Evolutionary conservation across 306 rosid genomes (phyloP), one percentile per base, ranked within the genome.

Genomic region (Malus sieversii): DNA sequence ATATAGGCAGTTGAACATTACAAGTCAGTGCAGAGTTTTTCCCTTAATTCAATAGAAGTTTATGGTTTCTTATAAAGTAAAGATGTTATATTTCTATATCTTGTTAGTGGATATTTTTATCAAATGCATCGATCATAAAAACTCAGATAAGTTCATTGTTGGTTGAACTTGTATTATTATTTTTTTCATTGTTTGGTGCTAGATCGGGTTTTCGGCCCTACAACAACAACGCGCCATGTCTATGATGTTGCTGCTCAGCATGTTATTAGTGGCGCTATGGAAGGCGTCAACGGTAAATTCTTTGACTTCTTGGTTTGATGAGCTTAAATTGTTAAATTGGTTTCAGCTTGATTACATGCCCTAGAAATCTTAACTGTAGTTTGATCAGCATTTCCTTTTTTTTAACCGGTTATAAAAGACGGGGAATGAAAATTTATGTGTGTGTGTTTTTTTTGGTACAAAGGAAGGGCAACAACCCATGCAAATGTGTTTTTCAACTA

Each of bases 191-290:
- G 45, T 62, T 35, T 84, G 76, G 66, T 78, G 77, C 82, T 82
- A 96, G 99, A 96, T 78, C 87, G 92, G 70, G 98, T 96, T 70
- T 96, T 96, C 75, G 99, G 99, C 77, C 99, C 99, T 65, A 90
- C 98, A 32, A 96, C 99, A 71, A 96, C 99, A 65, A 96, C 99
- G 14, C 92, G 97, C 23, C 98, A 96, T 75, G 99, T 96, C 79
- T 96, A 96, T 81, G 99, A 96, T 86, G 85, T 92, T 82, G 96
- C 98, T 73, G 93, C 99, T 30, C 98, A 95, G 77, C 96, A 90
- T 85, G 92, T 92, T 78, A 83, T 96, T 74, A 75, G 89, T 71
- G 98, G 99, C 35, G 87, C 99, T 78, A 96, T 96, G 99, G 97
- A 96, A 80, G 99, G 99, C 77, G 69, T 96, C 80, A 96, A 92